These are phyloP conservation scores for Stephanodiscus minutulus DNA, from an alignment of 108 stramenopile species.

Conservation along the genomic window DNA sequence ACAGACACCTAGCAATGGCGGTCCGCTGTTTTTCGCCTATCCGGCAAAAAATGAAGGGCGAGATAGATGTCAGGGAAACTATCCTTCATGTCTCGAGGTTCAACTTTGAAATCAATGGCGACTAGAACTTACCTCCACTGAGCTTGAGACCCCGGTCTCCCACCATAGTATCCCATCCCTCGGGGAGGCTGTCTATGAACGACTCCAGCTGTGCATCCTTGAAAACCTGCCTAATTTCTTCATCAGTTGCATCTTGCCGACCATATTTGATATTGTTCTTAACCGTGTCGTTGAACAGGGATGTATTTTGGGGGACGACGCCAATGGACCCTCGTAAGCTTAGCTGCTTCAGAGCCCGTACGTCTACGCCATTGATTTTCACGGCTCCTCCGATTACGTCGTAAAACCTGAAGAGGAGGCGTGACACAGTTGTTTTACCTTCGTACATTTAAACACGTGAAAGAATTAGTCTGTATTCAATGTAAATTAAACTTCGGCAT, in stretches of 20 bases:
- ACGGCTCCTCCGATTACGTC: slow-evolving; percentile 87
- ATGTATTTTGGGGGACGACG: slow-evolving; percentile 92
- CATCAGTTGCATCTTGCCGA: slow-evolving; percentile 69
- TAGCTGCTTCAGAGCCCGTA: slow-evolving; percentile 80
- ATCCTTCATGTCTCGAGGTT: neutral
- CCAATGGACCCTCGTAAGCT: slow-evolving; percentile 85
- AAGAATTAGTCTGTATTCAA: neutral
- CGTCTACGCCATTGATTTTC: slow-evolving; percentile 93
- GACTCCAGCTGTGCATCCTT: slow-evolving; percentile 75
- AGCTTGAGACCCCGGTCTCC: slow-evolving; percentile 97
- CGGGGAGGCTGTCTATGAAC: slow-evolving; percentile 79
- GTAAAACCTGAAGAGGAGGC: slow-evolving; percentile 94
- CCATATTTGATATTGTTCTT: slow-evolving; percentile 88
- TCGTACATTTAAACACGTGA: slow-evolving; percentile 40
- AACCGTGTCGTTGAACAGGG: slow-evolving; percentile 96
- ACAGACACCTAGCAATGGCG: slow-evolving; percentile 86
- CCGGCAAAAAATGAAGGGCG: neutral
- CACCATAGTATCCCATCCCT: slow-evolving; percentile 94
- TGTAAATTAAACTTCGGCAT: neutral
- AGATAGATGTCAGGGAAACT: neutral
- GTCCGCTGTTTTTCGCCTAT: slow-evolving; percentile 80
- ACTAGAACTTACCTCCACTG: slow-evolving; percentile 51
- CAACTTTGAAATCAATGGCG: neutral
- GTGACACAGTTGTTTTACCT: slow-evolving; percentile 93
- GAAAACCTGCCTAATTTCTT: slow-evolving; percentile 74